Conservation (phyloP, 257 asterid species). For the Linaria vulgaris region DNA sequence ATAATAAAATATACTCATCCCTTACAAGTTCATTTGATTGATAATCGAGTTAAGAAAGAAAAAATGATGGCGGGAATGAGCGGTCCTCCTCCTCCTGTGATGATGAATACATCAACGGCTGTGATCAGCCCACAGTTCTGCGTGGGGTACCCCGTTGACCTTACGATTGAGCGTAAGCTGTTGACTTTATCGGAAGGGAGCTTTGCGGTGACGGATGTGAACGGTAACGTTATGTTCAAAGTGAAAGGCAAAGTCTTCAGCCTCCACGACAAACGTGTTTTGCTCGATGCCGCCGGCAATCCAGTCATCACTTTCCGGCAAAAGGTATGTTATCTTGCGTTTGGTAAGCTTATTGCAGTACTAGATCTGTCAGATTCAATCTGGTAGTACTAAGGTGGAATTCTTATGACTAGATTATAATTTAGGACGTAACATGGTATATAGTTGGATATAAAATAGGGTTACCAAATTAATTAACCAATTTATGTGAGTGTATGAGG, state of each 20-base stretch:
- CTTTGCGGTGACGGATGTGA: conserved; percentile 57
- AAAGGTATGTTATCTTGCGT: conserved; percentile 39
- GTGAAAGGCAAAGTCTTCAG: conserved; percentile 63
- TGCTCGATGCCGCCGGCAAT: conserved; percentile 63
- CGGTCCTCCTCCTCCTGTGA: conserved; percentile 17
- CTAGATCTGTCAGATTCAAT: too few species aligned
- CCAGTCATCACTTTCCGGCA: conserved; percentile 75
- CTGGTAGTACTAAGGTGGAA: too few species aligned
- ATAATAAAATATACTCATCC: too few species aligned
- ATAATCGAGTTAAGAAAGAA: too few species aligned
- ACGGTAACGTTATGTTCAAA: conserved; percentile 63
- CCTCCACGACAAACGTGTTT: conserved; percentile 64
- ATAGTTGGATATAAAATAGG: too few species aligned
- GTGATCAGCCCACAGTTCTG: conserved; percentile 73
- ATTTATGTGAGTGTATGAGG: too few species aligned
- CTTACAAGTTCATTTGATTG: too few species aligned
- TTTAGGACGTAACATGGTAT: too few species aligned
- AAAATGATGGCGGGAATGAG: conserved; percentile 36
- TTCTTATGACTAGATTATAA: too few species aligned
- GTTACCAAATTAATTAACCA: too few species aligned
- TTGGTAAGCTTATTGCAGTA: too few species aligned
- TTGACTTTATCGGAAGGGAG: conserved; percentile 59
- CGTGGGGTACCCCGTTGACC: conserved; percentile 63
- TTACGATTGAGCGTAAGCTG: conserved; percentile 51
- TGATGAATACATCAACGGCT: conserved; percentile 26